phyloP scores from a whole-genome alignment of 148 eudicot species.

The Chenopodium suecicum region DNA sequence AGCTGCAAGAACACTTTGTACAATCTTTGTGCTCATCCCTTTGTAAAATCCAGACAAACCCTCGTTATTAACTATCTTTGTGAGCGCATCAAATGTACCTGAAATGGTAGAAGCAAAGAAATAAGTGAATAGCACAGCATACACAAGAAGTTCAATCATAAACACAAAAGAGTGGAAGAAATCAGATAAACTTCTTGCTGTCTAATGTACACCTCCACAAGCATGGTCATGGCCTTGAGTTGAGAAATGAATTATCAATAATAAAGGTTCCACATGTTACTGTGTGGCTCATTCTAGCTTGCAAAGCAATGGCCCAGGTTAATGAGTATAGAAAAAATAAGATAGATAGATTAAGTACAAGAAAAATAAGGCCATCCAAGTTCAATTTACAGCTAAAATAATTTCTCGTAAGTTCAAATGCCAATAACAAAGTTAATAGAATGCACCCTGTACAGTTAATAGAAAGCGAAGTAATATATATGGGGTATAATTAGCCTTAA shows the following conservation, averaged over 20 bases:
- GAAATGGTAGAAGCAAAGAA: conserved; percentile 1
- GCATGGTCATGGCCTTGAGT: neutral
- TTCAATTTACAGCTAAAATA: too few relatives aligned
- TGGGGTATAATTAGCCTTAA: neutral
- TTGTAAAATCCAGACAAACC: conserved; percentile 81
- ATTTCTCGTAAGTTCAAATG: too few relatives aligned
- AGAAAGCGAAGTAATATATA: too few relatives aligned
- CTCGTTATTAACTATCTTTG: conserved; percentile 77
- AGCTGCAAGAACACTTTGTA: conserved; percentile 92
- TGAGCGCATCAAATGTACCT: conserved; percentile 83
- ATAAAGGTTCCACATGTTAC: neutral
- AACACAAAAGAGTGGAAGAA: neutral
- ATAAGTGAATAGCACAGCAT: neutral
- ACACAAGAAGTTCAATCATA: neutral
- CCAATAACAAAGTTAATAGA: too few relatives aligned
- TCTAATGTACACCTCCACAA: neutral
- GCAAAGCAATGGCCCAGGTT: neutral
- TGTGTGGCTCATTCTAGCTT: neutral
- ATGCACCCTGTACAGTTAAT: too few relatives aligned
- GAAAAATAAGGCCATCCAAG: too few relatives aligned
- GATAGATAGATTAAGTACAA: too few relatives aligned
- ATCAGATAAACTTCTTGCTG: neutral
- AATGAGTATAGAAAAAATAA: too few relatives aligned
- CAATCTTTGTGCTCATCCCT: conserved; percentile 95
- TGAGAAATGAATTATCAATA: neutral